Conservation (phyloP, 768 basidiomycete species). For the Chalciporus pseudorubinellus region DNA sequence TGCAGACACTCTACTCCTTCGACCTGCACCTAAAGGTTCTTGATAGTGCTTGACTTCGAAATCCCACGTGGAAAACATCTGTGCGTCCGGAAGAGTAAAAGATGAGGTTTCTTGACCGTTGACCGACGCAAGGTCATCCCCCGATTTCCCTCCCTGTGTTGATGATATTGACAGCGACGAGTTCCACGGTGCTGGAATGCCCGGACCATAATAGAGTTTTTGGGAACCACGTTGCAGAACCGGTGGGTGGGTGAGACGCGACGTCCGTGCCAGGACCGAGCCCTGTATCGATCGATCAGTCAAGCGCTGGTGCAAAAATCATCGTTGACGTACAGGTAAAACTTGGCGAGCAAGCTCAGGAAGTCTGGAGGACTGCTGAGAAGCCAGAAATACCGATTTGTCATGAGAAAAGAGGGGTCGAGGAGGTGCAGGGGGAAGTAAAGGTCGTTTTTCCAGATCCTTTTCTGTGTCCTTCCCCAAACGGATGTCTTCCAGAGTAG, state of each 20-base stretch:
- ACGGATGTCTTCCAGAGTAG: constrained; percentile 29
- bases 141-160: constrained; percentile 21
- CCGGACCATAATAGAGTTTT: constrained; percentile 41
- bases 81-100: constrained; percentile 44
- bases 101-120: constrained; percentile 28
- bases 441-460: constrained; percentile 45
- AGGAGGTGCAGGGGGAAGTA: constrained; percentile 37
- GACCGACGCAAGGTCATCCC: constrained; percentile 18
- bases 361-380: constrained; percentile 61
- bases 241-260: constrained; percentile 63
- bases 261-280: constrained; percentile 55
- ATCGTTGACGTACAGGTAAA: constrained; percentile 53
- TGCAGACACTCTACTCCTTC: constrained; percentile 25
- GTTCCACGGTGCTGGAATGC: constrained; percentile 46
- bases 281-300: constrained; percentile 39
- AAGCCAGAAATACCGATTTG: constrained; percentile 61
- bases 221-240: constrained; percentile 49
- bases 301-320: background rate
- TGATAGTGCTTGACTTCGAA: constrained; percentile 43
- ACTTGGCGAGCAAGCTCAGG: constrained; percentile 65
- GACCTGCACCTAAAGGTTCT: constrained; percentile 34
- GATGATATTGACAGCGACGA: constrained; percentile 25
- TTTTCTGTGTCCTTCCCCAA: constrained; percentile 48
- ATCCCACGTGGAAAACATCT: constrained; percentile 50
- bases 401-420: constrained; percentile 43